phyloP scores from a whole-genome alignment of 2,329 filamentous ascomycete species.

The Fusarium verrucosum region DNA sequence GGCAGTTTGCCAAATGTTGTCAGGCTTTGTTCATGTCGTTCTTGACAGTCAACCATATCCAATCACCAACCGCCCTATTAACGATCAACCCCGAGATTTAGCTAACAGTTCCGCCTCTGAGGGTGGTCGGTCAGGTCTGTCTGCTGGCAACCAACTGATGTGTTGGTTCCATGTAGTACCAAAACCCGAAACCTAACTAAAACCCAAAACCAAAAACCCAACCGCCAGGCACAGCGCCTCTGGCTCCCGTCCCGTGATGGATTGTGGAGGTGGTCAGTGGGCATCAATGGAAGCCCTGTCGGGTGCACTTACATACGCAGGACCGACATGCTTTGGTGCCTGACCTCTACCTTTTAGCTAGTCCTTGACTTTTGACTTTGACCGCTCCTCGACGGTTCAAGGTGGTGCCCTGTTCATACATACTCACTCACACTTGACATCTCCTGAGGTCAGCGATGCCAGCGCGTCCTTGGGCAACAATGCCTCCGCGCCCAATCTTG shows the following conservation, averaged over 20 bases:
- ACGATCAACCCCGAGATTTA: slow-evolving; percentile 16
- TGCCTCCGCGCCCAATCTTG: slow-evolving; percentile 43
- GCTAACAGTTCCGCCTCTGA: slow-evolving; percentile 18
- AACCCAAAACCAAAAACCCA: slow-evolving; percentile 16
- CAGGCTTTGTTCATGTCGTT: slow-evolving; percentile 20
- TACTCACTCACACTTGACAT: slow-evolving; percentile 38
- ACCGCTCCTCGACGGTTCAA: slow-evolving; percentile 48
- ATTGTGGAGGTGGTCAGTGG: slow-evolving; percentile 41
- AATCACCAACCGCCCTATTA: slow-evolving; percentile 18
- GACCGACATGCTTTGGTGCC: slow-evolving; percentile 43
- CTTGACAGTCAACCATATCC: slow-evolving; percentile 8
- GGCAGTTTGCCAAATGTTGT: slow-evolving; percentile 17
- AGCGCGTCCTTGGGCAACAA: slow-evolving; percentile 49
- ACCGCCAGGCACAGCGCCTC: slow-evolving; percentile 18
- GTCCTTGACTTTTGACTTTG: slow-evolving; percentile 39
- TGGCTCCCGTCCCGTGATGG: slow-evolving; percentile 24
- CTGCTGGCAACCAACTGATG: no score
- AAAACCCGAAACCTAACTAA: slow-evolving; percentile 4
- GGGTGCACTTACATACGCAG: slow-evolving; percentile 41
- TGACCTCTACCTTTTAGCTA: slow-evolving; percentile 30
- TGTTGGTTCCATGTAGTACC: no score
- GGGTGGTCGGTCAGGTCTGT: slow-evolving; percentile 2
- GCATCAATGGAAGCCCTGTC: slow-evolving; percentile 44
- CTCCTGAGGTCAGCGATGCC: slow-evolving; percentile 43
- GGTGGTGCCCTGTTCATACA: slow-evolving; percentile 46